A percentile compares a stretch with the other conserved stretches of the same genome.
phyloP scores from a whole-genome alignment of 2,329 filamentous ascomycete genomes.

The Calonectria montana region DNA sequence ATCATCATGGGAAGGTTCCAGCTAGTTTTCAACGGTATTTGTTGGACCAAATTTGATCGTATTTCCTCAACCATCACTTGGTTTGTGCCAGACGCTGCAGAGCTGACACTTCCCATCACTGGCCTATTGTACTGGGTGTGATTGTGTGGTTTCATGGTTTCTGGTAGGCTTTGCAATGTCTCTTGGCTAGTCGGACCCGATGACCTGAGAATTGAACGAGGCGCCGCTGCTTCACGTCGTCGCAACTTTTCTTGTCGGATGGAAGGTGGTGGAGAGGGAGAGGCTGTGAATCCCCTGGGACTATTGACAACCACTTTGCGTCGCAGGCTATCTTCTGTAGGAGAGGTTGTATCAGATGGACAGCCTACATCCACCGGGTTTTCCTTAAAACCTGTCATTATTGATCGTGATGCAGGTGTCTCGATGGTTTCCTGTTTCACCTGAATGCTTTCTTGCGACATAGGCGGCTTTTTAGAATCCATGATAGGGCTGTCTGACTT shows the following conservation, averaged over 20 bases:
- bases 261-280: slow-evolving; percentile 44
- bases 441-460: neutral
- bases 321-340: slow-evolving; percentile 22
- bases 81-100: slow-evolving; percentile 11
- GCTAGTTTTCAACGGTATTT: neutral
- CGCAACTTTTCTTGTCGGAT: slow-evolving; percentile 51
- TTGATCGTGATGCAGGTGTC: neutral
- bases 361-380: neutral
- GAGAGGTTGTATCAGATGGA: neutral
- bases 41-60: slow-evolving; percentile 36
- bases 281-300: slow-evolving; percentile 36
- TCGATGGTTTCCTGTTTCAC: neutral
- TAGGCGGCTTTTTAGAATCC: neutral
- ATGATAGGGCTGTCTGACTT: neutral
- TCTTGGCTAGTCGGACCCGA: slow-evolving; percentile 26
- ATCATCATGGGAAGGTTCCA: slow-evolving; percentile 39
- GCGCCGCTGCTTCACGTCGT: slow-evolving; percentile 44
- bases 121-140: slow-evolving; percentile 41
- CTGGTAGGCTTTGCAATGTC: slow-evolving; percentile 1
- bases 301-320: slow-evolving; percentile 50
- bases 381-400: neutral
- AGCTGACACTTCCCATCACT: slow-evolving; percentile 25
- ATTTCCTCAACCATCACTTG: slow-evolving; percentile 44
- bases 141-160: slow-evolving; percentile 16
- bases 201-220: slow-evolving; percentile 51